Base-by-base conservation (phyloP, 2,329 filamentous ascomycete species). In the Aureobasidium sp. region DNA sequence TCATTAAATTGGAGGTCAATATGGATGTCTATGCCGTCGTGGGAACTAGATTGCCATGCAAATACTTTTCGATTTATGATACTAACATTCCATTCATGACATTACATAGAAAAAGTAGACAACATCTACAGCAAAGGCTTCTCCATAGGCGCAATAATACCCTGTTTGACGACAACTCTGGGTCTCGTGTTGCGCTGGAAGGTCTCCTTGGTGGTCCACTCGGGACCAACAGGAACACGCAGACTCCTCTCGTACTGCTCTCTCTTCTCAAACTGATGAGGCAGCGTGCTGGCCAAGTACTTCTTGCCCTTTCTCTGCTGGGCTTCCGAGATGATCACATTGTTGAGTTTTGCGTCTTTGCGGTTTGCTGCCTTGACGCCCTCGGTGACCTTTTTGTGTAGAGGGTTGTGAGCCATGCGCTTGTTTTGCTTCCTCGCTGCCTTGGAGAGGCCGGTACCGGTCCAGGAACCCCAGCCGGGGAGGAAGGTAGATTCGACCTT, bases 121-220 rank as follows among this genome's bases (percentile, higher is more conserved):
- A 27, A 22, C 19, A 19, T 22, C 42, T 74, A 83, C 39, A 82
- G 72, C 67, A 82, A 71, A 19, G 93, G 93, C 77, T 89, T 92
- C 62, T 87, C 85, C 83, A 99, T 90, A 44, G 94, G 89, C 69
- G 85, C 83, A 74, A 99, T 91, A 67, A 95, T 82, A 50, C 94
- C 94, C 77, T 92, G 90, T 80, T 96, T 97, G 73, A 96, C 79
- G 74, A 97, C 80, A 67, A 97, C 83, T 69, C 91, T 85, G 63
- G 94, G 94, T 82, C 93, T 96, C 63, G 89, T 96, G 64, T 84
- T 84, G 68, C 88, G 85, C 79, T 97, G 92, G 82, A 94, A 94
- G 15, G 89, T 91, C 78, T 91, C 86, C 82, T 96, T 97, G n/a
- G 93, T 97, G 68, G 87, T 86, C 92, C 93, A 99, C 75, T 99